Base-by-base conservation (phyloP, 495 filamentous ascomycete species). In the Lasiosphaeria miniovina region DNA sequence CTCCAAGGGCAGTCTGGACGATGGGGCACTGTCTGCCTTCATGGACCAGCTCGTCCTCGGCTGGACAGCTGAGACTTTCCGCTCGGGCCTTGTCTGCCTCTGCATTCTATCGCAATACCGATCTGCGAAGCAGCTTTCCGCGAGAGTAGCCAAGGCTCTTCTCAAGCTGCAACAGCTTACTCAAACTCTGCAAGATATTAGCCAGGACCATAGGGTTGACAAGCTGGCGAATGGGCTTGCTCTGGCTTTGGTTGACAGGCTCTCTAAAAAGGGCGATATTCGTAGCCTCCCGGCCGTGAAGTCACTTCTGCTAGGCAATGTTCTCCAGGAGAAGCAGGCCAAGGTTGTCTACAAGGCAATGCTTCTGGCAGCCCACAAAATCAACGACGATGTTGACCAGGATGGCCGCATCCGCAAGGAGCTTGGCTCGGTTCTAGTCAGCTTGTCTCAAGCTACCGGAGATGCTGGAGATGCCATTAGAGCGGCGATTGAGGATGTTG, bases 11-110 rank as follows among this genome's bases (percentile, higher is more conserved):
- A 77, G 79, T 31, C 79, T 97, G 14, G 82, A 87, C 33, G 90
- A 96, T 62, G 82, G 82, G 52, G 82, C 91, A 4, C 72, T 97
- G 33, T 78, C 86, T 57, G 85, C 84, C 4, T 76, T 98, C 62
- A 96, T 98, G 93, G 88, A 93, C 63, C 88, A 90, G 49, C 80
- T 97, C 24, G 87, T 87, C 10, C 75, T 74, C 31, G 88, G 88
- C 6, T 96, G 89, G 88, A 86, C 83, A 1, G 66, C 75, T 32
- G 89, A 90, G 49, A 93, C 88, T 0, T 64, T 84, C 4, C 80
- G 83, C 14, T 82, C 89, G 3, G 90, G 89, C n/a, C 76, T 98
- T 17, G 83, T 91, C 31, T 95, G 90, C 64, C 70, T 97, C 17
- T 84, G 88, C 35, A 83, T 95, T 36, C 71, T 98, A 33, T 87